Conservation (phyloP, 2,329 filamentous ascomycete species). For the Aspergillus alliaceus region DNA sequence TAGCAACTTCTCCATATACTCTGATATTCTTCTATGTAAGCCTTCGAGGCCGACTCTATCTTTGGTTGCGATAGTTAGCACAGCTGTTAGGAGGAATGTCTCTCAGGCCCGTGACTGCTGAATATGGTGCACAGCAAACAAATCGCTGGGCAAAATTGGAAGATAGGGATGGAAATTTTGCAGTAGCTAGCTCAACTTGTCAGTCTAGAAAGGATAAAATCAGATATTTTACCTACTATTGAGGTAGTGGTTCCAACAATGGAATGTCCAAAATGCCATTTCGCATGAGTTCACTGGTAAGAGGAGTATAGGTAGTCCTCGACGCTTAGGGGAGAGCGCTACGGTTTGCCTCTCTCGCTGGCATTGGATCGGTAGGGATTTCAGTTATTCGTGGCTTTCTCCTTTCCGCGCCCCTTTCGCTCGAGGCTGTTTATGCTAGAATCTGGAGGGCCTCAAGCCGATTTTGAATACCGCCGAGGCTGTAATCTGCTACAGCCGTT, state of each 20-base stretch:
- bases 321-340: fast-evolving
- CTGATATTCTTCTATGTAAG: background rate
- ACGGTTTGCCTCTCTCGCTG: background rate
- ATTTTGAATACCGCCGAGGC: background rate
- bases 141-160: conserved; percentile 6
- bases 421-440: conserved; percentile 1
- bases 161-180: conserved; percentile 10
- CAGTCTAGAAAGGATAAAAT: background rate
- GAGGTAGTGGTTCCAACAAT: background rate
- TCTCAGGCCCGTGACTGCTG: background rate
- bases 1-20: conserved; percentile 6
- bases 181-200: background rate
- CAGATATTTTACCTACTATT: background rate
- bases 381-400: background rate
- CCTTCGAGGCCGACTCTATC: conserved; percentile 1
- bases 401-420: background rate
- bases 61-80: conserved; percentile 16
- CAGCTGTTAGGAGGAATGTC: conserved; percentile 9
- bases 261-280: background rate
- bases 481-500: background rate
- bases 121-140: background rate
- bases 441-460: conserved; percentile 7
- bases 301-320: background rate
- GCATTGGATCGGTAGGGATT: background rate
- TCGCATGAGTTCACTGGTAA: background rate